Evolutionary conservation across 106 monocot genomes (phyloP).

Genomic region (Alisma plantagoaquatica): DNA sequence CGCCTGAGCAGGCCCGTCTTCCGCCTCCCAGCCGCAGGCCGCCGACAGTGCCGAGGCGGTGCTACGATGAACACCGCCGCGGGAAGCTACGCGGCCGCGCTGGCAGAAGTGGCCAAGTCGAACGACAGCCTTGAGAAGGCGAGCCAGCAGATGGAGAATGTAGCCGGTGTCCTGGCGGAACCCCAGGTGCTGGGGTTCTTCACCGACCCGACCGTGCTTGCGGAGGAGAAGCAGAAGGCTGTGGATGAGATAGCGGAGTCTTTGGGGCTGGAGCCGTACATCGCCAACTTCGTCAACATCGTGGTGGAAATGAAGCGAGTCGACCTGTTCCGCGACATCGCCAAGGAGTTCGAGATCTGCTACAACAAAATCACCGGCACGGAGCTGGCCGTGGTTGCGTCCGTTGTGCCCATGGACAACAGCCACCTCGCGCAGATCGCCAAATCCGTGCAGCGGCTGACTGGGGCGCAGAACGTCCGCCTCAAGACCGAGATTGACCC

Average conservation of each 20-base stretch:
- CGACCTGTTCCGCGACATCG: conserved; percentile 48
- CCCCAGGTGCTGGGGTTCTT: conserved; percentile 35
- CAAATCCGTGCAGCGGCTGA: conserved; percentile 51
- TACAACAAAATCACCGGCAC: conserved; percentile 72
- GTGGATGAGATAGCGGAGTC: conserved; percentile 39
- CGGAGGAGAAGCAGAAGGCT: conserved; percentile 44
- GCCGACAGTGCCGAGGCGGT: conserved; percentile 25
- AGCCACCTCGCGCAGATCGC: conserved; percentile 62
- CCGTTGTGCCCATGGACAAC: conserved; percentile 62
- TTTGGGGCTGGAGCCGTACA: conserved; percentile 41
- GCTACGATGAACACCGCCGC: conserved; percentile 45
- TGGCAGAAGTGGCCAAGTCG: conserved; percentile 45
- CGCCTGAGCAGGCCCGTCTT: no score
- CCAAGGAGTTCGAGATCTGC: conserved; percentile 50
- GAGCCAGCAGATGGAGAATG: conserved; percentile 58
- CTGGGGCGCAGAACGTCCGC: conserved; percentile 60
- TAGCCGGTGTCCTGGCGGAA: conserved; percentile 41
- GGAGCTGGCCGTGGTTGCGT: conserved; percentile 69
- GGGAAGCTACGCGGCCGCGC: conserved; percentile 63
- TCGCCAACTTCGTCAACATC: conserved; percentile 65
- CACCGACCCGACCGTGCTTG: conserved; percentile 44
- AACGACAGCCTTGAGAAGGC: conserved; percentile 54
- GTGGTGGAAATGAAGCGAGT: conserved; percentile 53
- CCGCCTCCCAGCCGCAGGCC: conserved; percentile 1
- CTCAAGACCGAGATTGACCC: conserved; percentile 57